Conservation (phyloP, 208 protist species). For the Leishmania martiniquensis region DNA sequence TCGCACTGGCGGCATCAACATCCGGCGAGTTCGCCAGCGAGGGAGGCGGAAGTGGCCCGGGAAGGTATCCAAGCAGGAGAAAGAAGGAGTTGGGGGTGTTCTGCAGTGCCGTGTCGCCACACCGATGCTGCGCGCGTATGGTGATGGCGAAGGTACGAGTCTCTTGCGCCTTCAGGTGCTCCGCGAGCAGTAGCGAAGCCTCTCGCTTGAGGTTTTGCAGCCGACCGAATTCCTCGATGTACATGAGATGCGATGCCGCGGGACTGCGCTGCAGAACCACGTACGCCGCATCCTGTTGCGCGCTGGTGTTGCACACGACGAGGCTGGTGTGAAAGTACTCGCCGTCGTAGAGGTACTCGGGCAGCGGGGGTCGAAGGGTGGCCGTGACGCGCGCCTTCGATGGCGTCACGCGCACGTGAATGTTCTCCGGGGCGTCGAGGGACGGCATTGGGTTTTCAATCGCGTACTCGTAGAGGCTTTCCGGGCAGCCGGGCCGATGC, state of each 20-base stretch:
- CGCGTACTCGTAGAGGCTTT: constrained; percentile 76
- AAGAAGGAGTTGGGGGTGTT: constrained; percentile 62
- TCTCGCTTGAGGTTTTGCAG: constrained; percentile 50
- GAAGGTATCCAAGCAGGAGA: constrained; percentile 64
- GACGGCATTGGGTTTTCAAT: constrained; percentile 65
- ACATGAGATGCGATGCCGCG: constrained; percentile 66
- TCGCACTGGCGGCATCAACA: background rate
- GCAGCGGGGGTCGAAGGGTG: constrained; percentile 60
- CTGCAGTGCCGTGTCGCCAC: constrained; percentile 38
- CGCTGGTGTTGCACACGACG: constrained; percentile 62
- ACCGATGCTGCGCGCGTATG: constrained; percentile 65
- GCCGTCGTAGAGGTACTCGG: constrained; percentile 68
- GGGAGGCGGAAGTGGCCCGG: constrained; percentile 7
- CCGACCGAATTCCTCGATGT: constrained; percentile 52
- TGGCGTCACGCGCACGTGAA: constrained; percentile 63
- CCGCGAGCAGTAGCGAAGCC: constrained; percentile 44
- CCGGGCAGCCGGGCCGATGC: constrained; percentile 39
- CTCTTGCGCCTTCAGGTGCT: constrained; percentile 51
- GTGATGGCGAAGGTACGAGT: constrained; percentile 43
- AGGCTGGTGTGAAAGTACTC: constrained; percentile 78
- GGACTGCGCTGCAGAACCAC: constrained; percentile 79
- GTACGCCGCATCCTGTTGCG: constrained; percentile 50
- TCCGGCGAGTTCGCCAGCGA: background rate
- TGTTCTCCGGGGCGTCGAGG: constrained; percentile 65
- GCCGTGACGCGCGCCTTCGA: constrained; percentile 63